Base-by-base conservation (phyloP, 2,329 filamentous ascomycete species). In the Proliferodiscus dingleyae region DNA sequence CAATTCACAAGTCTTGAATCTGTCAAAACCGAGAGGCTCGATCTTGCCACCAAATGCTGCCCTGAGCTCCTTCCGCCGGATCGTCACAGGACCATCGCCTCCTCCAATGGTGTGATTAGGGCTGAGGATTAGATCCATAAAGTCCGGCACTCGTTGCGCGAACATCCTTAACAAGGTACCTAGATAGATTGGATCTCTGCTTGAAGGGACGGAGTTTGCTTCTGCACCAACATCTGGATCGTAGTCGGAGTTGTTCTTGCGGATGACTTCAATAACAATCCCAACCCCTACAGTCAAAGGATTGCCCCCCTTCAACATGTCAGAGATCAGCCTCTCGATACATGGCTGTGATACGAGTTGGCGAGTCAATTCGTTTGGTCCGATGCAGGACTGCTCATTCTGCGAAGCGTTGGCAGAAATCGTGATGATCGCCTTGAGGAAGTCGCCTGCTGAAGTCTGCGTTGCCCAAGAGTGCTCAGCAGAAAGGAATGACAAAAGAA, bases 241-340 rank as follows among this genome's bases (percentile, higher is more conserved):
- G 64, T 98, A 98, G 67, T 98, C 93, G 0, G 93, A 97, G 65
- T 98, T 98, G 68, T 98, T 98, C 71, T 98, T 98, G 50, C 93
- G 81, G 64, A 98, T 98, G 37, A 98, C 93, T 68, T 98, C 93
- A 53, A 98, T 98, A 26, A 98, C 80, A 60, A 97, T 96, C 16
- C 93, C 93, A 9, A 98, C 93, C 40, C 93, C 93, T 13, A 97
- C 94, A 0, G 91, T 97, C 47, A 98, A 70, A 5, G 93, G 86
- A 60, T 98, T 97, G 21, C 93, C 93, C 30, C 93, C 93, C 41
- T 83, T 78, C 11, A 97, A 78, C 93, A 98, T 98, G 59, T 91
- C 88, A 11, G 78, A 73, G 49, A 97, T 88, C n/a, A 98, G 77
- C 49, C 81, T 81, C 61, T 91, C 79, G 41, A 95, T 81, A 58